Evolutionary conservation across 805 yeast species (phyloP), one percentile per base, ranked within the genome.

Genomic region (Cyberlindnera sargentensis): DNA sequence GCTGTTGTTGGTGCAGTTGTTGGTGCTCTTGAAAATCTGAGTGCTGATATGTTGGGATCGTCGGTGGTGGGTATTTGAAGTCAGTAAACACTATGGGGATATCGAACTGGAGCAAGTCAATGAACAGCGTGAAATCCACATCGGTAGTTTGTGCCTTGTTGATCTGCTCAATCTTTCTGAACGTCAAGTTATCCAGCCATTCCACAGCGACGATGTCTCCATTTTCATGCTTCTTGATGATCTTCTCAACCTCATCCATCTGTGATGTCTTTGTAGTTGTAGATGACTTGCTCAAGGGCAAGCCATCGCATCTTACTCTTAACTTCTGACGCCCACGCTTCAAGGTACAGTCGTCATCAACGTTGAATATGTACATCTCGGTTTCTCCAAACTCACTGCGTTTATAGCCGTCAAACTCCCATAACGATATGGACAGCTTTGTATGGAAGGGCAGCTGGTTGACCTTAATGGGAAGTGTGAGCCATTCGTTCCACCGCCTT

Each of bases 111-210:
- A 80, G 78, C 35, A 82, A 67, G 44, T 80, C 86, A 5, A 84
- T 60, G 46, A 67, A 68, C 27, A 78, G 49, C 0, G 64, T 47
- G 46, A 66, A 68, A n/a, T 67, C 68, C 1, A 60, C 49, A 10
- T 62, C 58, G 1, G 57, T 51, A 39, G 51, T 52, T 9, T 47
- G 47, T 27, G 50, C 47, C 39, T 53, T 53, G 33, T 49, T 52
- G 8, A 45, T 44, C 40, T 55, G 52, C 26, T 61, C 64, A 36
- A 82, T 70, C 46, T 69, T 67, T 9, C 85, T 68, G 48, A 80
- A 69, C 1, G 83, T 75, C 44, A 84, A 52, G 37, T 75, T 70
- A 55, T 88, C 95, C 8, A 89, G 67, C 97, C 97, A 90, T 39
- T 73, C 77, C 1, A 76, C 61, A 6, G 74, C 62, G 5, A 73